Evolutionary conservation across 345 rosid genomes (phyloP), one percentile per base, ranked within the genome.

Genomic region (Gossypium anomalum): DNA sequence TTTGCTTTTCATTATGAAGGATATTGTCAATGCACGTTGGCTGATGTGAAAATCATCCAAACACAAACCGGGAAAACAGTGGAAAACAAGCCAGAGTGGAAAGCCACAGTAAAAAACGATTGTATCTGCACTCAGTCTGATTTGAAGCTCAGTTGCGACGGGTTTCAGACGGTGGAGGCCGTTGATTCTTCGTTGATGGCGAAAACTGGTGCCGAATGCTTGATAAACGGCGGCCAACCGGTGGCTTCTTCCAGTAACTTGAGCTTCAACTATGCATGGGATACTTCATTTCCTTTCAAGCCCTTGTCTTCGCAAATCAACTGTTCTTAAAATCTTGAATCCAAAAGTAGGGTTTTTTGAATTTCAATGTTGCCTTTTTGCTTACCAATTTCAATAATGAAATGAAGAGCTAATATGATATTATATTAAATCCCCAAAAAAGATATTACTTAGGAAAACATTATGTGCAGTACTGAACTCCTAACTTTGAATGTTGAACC

Each of bases 181-280:
- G 6, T 70, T 0, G 61, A 53, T 53, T 0, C 74, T 9, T 51
- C 61, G 2, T 16, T 70, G 11, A 11, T 70, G 12, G 19, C 58
- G 8, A 60, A 60, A 60, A 16, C 72, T 3, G 72, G 72, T 2
- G 72, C 22, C 5, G 44, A 23, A 68, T 68, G 72, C 13, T 20
- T 68, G 15, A 25, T 68, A 29, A 68, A 49, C 23, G 2, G 16
- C 17, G 72, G 72, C 22, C 22, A 25, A 20, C 72, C 72, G 8
- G 7, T 68, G 41, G 8, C 14, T 49, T 41, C 72, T 0, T 15
- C 10, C 0, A 16, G 9, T 16, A 4, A 49, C 14, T 3, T 25
- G 23, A 49, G 2, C 16, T 68, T 68, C 43, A 25, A 23, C 6
- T 49, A 68, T 49, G 72, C 72, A 23, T 68, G 72, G 72, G 44